phyloP scores from a whole-genome alignment of 163 green algal species.

The Trebouxia gelatinosa region DNA sequence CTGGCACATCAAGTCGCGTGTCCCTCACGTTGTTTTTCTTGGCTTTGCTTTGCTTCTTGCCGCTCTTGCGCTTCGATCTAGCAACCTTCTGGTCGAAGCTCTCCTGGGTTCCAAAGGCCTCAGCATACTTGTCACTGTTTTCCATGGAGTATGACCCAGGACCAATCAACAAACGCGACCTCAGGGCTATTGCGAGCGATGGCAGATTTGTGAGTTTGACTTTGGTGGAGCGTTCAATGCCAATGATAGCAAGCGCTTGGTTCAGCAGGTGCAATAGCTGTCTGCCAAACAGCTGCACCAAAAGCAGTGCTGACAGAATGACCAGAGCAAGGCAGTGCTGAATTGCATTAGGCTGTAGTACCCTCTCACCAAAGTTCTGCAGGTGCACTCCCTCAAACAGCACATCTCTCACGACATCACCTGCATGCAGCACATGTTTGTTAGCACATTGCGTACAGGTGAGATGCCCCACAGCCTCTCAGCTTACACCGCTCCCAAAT shows the following conservation, averaged over 20 bases:
- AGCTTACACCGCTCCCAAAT: too few relatives aligned
- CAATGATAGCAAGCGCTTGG: slow-evolving; percentile 1
- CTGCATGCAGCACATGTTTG: too few relatives aligned
- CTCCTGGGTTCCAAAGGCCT: slow-evolving; percentile 1
- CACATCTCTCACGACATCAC: background rate
- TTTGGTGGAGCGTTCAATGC: slow-evolving; percentile 5
- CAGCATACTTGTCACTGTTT: slow-evolving; percentile 1
- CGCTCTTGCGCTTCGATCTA: too few relatives aligned
- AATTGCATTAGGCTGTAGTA: slow-evolving; percentile 17
- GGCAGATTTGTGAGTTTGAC: slow-evolving; percentile 21
- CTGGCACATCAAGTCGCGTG: too few relatives aligned
- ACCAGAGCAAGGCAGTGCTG: slow-evolving; percentile 14
- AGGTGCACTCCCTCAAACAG: slow-evolving; percentile 3
- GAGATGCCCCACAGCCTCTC: too few relatives aligned
- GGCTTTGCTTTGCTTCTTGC: too few relatives aligned
- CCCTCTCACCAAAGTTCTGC: background rate
- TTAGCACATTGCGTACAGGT: too few relatives aligned
- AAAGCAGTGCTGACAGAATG: slow-evolving; percentile 8
- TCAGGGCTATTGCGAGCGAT: slow-evolving; percentile 29
- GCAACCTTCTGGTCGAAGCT: too few relatives aligned
- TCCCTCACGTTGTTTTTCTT: too few relatives aligned
- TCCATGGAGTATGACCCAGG: slow-evolving; percentile 21
- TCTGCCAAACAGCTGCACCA: background rate
- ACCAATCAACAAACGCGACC: slow-evolving; percentile 24
- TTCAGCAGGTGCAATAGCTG: background rate